Conservation (phyloP, 2,329 filamentous ascomycete species). For the Diaporthe humulicola region DNA sequence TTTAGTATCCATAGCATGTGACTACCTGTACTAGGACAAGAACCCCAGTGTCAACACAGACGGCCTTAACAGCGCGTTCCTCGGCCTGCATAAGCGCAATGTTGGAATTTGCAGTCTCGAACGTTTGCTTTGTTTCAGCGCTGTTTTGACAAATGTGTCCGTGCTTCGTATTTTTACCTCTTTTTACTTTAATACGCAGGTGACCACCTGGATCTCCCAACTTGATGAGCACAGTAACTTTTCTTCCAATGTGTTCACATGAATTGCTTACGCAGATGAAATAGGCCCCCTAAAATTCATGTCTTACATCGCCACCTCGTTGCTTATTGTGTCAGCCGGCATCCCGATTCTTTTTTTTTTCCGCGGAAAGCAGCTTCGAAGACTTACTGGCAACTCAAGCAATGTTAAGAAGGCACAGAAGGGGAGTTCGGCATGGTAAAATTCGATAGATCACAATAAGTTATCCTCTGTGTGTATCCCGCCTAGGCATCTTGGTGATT, state of each 20-base stretch:
- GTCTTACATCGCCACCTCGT: constrained; percentile 4
- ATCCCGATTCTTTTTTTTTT: constrained; percentile 47
- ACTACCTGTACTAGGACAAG: no score
- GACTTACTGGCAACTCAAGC: constrained; percentile 48
- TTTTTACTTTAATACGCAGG: constrained; percentile 46
- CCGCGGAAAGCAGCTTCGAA: constrained; percentile 44
- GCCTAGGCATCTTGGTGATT: no score
- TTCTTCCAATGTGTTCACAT: no score
- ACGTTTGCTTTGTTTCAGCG: background rate
- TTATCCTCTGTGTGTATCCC: no score
- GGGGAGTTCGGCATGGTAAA: background rate
- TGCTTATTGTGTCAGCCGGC: constrained; percentile 46
- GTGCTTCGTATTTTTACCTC: constrained; percentile 47
- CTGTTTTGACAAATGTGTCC: constrained; percentile 49
- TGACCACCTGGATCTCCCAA: constrained; percentile 45
- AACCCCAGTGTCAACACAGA: no score
- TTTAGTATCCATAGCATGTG: no score
- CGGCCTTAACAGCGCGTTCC: constrained; percentile 79
- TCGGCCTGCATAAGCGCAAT: constrained; percentile 76
- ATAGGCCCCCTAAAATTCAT: constrained; percentile 22
- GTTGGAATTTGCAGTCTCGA: constrained; percentile 68
- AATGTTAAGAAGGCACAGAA: constrained; percentile 39
- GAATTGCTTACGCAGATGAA: background rate
- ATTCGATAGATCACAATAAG: no score
- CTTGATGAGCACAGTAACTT: background rate